Percentiles rank a stretch among this genome's conserved stretches.
Evolutionary conservation across 1,139 yeast species (phyloP).

Genomic region (Candida labiduridarum): DNA sequence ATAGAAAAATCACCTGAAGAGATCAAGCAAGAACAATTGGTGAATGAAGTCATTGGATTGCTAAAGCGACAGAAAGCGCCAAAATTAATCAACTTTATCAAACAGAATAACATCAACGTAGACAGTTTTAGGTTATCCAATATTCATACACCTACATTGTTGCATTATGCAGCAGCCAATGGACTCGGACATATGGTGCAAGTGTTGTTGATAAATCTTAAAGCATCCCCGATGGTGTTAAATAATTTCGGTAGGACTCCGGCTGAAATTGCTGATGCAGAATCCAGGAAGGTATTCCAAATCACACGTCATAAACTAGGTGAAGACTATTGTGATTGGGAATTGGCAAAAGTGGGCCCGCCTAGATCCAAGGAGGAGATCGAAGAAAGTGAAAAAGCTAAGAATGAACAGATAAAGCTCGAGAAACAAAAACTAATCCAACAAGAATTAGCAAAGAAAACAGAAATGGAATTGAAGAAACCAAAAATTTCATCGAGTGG

Average conservation of each 20-base stretch:
- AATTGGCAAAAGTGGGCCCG: slow-evolving; percentile 62
- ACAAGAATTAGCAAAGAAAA: slow-evolving; percentile 43
- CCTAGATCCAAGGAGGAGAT: slow-evolving; percentile 68
- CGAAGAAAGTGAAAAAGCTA: slow-evolving; percentile 41
- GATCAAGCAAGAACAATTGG: slow-evolving; percentile 45
- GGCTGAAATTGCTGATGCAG: slow-evolving; percentile 45
- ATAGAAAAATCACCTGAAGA: slow-evolving; percentile 24
- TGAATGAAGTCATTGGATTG: slow-evolving; percentile 58
- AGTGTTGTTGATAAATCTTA: slow-evolving; percentile 61
- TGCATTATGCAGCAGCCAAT: slow-evolving; percentile 77
- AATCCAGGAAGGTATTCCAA: slow-evolving; percentile 62
- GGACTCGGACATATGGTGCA: slow-evolving; percentile 71
- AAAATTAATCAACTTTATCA: slow-evolving; percentile 61
- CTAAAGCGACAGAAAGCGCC: slow-evolving; percentile 83
- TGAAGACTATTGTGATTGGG: slow-evolving; percentile 73
- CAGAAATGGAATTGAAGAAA: slow-evolving; percentile 40
- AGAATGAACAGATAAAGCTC: slow-evolving; percentile 31
- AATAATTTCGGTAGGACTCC: slow-evolving; percentile 67
- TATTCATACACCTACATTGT: slow-evolving; percentile 64
- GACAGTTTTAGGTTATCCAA: slow-evolving; percentile 56
- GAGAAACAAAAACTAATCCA: slow-evolving; percentile 43
- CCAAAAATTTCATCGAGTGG: slow-evolving; percentile 36
- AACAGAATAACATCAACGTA: slow-evolving; percentile 57
- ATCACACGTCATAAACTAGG: slow-evolving; percentile 69
- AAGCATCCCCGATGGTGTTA: slow-evolving; percentile 66